Evolutionary conservation across 345 rosid genomes (phyloP).

Genomic region (Gossypium anomalum): DNA sequence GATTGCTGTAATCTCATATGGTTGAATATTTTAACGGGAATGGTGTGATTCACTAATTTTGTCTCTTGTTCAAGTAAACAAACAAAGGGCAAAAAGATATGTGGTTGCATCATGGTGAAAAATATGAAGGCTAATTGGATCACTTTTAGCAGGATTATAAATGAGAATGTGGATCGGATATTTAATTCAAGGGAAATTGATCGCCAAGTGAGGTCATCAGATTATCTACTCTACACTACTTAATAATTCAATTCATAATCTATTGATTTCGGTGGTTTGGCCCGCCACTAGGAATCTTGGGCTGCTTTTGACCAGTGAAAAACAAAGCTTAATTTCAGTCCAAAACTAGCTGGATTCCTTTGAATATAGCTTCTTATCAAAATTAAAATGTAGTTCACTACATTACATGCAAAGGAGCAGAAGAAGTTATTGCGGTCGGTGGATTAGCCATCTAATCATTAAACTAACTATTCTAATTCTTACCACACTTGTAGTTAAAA

Average conservation of each 20-base stretch:
- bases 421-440: too few relatives aligned
- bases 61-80: neutral
- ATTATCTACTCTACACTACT: neutral
- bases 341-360: slow-evolving; percentile 3
- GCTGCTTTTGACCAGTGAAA: neutral
- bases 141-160: neutral
- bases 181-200: too few relatives aligned
- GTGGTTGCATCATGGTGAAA: neutral
- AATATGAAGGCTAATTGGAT: neutral
- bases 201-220: neutral
- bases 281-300: neutral
- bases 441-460: too few relatives aligned
- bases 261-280: neutral
- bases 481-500: too few relatives aligned
- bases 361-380: neutral
- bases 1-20: neutral
- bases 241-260: neutral
- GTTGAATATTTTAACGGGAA: neutral
- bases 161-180: too few relatives aligned
- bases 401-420: too few relatives aligned
- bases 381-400: too few relatives aligned
- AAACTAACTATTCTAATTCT: too few relatives aligned
- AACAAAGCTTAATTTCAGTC: neutral
- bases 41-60: too few relatives aligned
- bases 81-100: neutral